Evolutionary conservation across 805 yeast species (phyloP).

Genomic region (Grigorovia jiainica): DNA sequence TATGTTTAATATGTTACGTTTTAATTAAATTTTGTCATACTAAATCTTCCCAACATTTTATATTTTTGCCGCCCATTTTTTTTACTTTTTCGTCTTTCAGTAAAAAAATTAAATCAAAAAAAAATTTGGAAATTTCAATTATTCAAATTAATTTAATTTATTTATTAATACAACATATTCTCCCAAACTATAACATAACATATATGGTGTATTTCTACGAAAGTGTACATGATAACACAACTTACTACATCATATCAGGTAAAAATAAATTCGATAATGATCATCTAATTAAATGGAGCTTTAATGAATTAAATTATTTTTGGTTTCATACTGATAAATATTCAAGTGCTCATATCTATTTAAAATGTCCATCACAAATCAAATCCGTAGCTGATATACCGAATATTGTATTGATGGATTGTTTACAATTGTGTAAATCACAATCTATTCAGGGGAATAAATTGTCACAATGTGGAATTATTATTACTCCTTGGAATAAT

Average conservation of each 20-base stretch:
- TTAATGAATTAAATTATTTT: constrained; percentile 43
- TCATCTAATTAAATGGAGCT: constrained; percentile 50
- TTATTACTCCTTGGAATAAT: constrained; percentile 69
- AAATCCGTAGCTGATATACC: constrained; percentile 42
- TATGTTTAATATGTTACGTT: too few relatives aligned
- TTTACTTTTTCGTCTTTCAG: too few relatives aligned
- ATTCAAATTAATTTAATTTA: too few relatives aligned
- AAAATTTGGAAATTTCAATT: too few relatives aligned
- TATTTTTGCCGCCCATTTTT: too few relatives aligned
- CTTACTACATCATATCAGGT: constrained; percentile 41
- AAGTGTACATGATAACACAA: constrained; percentile 11
- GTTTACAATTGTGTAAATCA: constrained; percentile 67
- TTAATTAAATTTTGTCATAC: too few relatives aligned
- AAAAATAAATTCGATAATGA: constrained; percentile 66
- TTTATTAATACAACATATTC: too few relatives aligned
- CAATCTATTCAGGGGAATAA: constrained; percentile 72
- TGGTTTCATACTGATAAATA: constrained; percentile 79
- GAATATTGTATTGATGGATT: constrained; percentile 39
- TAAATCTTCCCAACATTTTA: too few relatives aligned
- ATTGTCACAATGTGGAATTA: constrained; percentile 51
- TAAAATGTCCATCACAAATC: constrained; percentile 43
- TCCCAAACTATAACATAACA: too few relatives aligned
- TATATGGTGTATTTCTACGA: constrained; percentile 24
- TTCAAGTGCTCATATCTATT: constrained; percentile 70
- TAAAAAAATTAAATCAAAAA: too few relatives aligned